Percentiles rank a stretch among this genome's conserved stretches.
phyloP scores from a whole-genome alignment of 257 asterid species.

The Buddleja alternifolia region DNA sequence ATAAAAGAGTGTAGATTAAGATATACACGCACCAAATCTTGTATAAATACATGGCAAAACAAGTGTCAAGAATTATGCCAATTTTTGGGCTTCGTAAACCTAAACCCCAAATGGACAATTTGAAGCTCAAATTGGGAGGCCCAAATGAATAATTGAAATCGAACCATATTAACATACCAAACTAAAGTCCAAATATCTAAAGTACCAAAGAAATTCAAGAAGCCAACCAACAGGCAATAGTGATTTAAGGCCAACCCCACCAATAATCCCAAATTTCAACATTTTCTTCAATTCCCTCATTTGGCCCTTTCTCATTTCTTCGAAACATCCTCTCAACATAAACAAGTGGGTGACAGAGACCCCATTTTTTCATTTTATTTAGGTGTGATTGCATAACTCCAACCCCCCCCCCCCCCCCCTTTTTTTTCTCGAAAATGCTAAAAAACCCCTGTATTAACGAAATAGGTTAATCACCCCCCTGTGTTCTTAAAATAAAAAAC shows the following conservation, averaged over 20 bases:
- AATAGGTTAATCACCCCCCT: too few relatives aligned
- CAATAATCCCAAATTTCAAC: conserved; percentile 27
- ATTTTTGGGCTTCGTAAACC: not conserved
- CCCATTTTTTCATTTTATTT: conserved; percentile 36
- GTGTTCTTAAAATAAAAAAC: too few relatives aligned
- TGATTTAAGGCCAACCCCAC: not conserved
- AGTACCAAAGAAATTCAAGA: conserved; percentile 10
- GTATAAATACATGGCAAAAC: too few relatives aligned
- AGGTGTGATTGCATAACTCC: too few relatives aligned
- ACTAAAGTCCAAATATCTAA: conserved; percentile 24
- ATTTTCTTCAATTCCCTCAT: conserved; percentile 22
- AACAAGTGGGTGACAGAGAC: conserved; percentile 42
- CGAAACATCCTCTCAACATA: conserved; percentile 54
- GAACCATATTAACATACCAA: too few relatives aligned
- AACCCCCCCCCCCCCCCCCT: too few relatives aligned
- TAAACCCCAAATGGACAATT: not conserved
- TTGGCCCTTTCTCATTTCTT: conserved; percentile 40
- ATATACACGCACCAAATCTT: too few relatives aligned
- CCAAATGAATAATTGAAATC: not conserved
- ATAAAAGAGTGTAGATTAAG: too few relatives aligned
- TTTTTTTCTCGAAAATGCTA: too few relatives aligned
- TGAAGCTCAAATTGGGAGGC: not conserved
- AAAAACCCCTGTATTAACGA: too few relatives aligned
- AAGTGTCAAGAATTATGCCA: too few relatives aligned
- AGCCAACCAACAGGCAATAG: conserved; percentile 27